phyloP scores from a whole-genome alignment of 176 grass and related monocot genomes.

The Musa schizocarpa region DNA sequence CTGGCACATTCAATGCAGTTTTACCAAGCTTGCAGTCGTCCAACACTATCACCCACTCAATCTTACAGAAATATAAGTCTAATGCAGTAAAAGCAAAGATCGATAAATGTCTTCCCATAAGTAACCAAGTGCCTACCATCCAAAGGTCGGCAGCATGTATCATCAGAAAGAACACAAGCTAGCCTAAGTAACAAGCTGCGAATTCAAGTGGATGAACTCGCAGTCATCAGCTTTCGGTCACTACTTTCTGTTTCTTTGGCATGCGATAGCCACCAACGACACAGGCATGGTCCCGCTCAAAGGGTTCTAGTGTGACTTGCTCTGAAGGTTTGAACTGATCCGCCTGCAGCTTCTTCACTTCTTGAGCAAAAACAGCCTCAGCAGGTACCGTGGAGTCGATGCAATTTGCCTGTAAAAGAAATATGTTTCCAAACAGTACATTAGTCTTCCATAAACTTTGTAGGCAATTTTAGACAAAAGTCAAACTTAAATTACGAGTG shows the following conservation, averaged over 20 bases:
- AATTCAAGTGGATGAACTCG: too few relatives aligned
- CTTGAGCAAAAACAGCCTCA: slow-evolving; percentile 13
- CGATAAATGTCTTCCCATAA: too few relatives aligned
- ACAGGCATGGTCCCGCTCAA: slow-evolving; percentile 65
- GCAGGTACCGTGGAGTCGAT: slow-evolving; percentile 48
- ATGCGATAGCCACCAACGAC: slow-evolving; percentile 69
- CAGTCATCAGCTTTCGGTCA: too few relatives aligned
- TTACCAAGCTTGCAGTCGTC: too few relatives aligned
- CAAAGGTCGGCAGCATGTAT: too few relatives aligned
- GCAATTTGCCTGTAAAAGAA: slow-evolving; percentile 53
- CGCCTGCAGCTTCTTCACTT: slow-evolving; percentile 66
- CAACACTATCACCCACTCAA: too few relatives aligned
- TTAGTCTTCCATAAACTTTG: slow-evolving; percentile 34
- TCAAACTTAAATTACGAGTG: background rate
- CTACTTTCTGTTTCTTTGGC: slow-evolving; percentile 64
- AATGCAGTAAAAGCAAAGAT: too few relatives aligned
- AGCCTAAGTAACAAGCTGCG: too few relatives aligned
- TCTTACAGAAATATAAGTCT: too few relatives aligned
- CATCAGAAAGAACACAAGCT: too few relatives aligned
- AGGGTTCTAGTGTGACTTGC: slow-evolving; percentile 80
- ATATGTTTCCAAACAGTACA: slow-evolving; percentile 23
- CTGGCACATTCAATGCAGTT: too few relatives aligned
- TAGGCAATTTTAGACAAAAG: slow-evolving; percentile 35
- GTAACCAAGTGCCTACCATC: too few relatives aligned
- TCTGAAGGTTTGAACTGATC: slow-evolving; percentile 44